phyloP scores from a whole-genome alignment of 192 early-diverging fungal species.

The Coemansia nantahalensis region DNA sequence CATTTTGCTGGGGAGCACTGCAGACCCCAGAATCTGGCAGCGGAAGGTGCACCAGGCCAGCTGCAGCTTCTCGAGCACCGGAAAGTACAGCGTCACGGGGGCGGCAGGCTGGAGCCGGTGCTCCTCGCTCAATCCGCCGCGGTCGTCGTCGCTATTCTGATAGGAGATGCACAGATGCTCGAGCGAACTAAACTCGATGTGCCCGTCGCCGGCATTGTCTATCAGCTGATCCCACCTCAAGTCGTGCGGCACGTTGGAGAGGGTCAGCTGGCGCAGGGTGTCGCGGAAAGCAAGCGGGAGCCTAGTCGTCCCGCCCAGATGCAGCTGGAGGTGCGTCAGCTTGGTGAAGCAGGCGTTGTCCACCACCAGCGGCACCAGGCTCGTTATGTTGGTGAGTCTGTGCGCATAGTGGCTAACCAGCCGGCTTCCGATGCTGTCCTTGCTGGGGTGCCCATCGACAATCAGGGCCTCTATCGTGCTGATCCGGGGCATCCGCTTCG shows the following conservation, averaged over 20 bases:
- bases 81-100: neutral
- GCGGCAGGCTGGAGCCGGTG: neutral
- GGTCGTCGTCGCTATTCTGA: neutral
- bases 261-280: slow-evolving; percentile 4
- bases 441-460: neutral
- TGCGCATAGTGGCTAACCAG: slow-evolving; percentile 4
- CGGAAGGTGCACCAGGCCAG: slow-evolving; percentile 8
- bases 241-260: slow-evolving; percentile 7
- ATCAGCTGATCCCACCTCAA: slow-evolving; percentile 3
- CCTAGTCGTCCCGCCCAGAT: neutral
- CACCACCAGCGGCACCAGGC: slow-evolving; percentile 3
- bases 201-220: neutral
- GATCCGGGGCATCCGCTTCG: slow-evolving; percentile 1
- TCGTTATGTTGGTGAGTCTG: neutral
- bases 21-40: slow-evolving; percentile 7
- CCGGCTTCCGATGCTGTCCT: slow-evolving; percentile 2
- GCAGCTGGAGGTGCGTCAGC: slow-evolving; percentile 9
- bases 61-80: neutral
- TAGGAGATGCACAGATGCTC: slow-evolving; percentile 8
- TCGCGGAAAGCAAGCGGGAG: slow-evolving; percentile 1
- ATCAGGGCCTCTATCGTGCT: neutral
- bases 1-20: neutral
- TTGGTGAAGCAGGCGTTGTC: neutral
- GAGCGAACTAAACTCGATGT: slow-evolving; percentile 2
- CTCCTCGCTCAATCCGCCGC: too few relatives aligned